Conservation (phyloP, 768 basidiomycete genomes). For the Stropharia rugosoannulata region DNA sequence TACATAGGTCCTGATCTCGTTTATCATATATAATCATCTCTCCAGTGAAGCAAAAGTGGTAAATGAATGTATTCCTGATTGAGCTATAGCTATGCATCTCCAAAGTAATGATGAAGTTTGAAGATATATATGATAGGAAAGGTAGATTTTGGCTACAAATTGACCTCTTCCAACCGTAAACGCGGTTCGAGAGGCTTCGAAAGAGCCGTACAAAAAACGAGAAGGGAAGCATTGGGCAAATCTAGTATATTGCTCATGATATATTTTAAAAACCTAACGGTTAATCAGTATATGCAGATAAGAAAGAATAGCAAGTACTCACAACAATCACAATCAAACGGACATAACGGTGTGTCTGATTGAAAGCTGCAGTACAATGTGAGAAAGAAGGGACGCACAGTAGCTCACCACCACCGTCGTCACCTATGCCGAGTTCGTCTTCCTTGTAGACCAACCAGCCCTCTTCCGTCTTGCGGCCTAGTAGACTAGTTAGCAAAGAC, state of each 20-base stretch:
- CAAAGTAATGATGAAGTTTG: constrained; percentile 14
- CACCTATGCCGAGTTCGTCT: constrained; percentile 72
- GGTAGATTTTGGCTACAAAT: constrained; percentile 32
- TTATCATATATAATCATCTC: too few relatives aligned
- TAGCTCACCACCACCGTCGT: constrained; percentile 69
- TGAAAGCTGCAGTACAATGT: constrained; percentile 22
- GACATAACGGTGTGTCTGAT: constrained; percentile 79
- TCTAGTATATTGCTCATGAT: constrained; percentile 6
- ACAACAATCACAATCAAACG: constrained; percentile 92
- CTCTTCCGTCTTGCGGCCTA: constrained; percentile 78
- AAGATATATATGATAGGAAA: constrained; percentile 18
- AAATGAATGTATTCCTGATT: constrained; percentile 22
- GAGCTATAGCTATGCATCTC: constrained; percentile 9
- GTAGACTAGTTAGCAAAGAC: neutral
- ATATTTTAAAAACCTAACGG: constrained; percentile 21
- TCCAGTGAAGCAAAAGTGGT: too few relatives aligned
- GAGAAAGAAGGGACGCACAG: constrained; percentile 6
- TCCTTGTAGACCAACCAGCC: constrained; percentile 81
- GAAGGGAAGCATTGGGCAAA: neutral
- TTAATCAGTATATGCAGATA: neutral
- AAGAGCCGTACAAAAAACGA: constrained; percentile 27
- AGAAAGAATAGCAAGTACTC: constrained; percentile 24
- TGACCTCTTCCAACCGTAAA: constrained; percentile 33
- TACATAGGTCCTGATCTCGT: too few relatives aligned
- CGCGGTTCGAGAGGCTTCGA: constrained; percentile 41